Conservation (phyloP, 495 filamentous ascomycete species). For the Rusavskia elegans region DNA sequence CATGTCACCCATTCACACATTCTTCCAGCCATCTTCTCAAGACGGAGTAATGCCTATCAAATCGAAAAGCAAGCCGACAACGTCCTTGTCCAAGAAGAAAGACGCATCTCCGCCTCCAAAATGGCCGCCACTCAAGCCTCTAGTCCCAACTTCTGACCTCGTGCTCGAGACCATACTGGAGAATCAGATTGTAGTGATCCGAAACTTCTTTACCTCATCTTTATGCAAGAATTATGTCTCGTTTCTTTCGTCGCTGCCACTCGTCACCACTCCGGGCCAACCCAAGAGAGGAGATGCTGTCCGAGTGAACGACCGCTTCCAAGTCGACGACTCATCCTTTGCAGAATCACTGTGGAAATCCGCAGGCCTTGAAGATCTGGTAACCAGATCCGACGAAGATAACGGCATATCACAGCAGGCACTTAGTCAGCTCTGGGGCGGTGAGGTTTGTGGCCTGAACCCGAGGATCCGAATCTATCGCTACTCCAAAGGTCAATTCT, state of each 20-base stretch:
- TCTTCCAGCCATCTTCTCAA: not conserved
- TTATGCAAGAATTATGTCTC: constrained; percentile 70
- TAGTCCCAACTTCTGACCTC: constrained; percentile 53
- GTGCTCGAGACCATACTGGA: constrained; percentile 37
- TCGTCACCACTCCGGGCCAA: constrained; percentile 67
- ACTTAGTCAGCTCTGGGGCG: constrained; percentile 48
- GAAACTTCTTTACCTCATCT: constrained; percentile 60
- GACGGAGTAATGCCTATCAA: not conserved
- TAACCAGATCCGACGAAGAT: constrained; percentile 14
- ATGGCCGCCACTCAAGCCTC: constrained; percentile 68
- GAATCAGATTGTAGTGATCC: constrained; percentile 59
- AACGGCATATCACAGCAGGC: constrained; percentile 16
- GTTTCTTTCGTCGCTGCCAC: constrained; percentile 58
- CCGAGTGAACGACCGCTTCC: constrained; percentile 82
- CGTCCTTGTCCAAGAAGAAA: not conserved
- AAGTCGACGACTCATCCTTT: constrained; percentile 62
- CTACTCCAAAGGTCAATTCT: constrained; percentile 78
- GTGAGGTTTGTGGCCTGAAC: constrained; percentile 72
- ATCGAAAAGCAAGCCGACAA: not conserved
- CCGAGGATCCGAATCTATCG: constrained; percentile 83
- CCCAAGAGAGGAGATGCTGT: constrained; percentile 77
- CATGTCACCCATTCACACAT: too few relatives aligned
- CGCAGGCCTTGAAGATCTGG: constrained; percentile 39
- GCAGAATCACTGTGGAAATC: constrained; percentile 57
- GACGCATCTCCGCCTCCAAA: constrained; percentile 23